Evolutionary conservation across 371 early-diverging fungal genomes (phyloP).

Genomic region (Apophysomyces sp.): DNA sequence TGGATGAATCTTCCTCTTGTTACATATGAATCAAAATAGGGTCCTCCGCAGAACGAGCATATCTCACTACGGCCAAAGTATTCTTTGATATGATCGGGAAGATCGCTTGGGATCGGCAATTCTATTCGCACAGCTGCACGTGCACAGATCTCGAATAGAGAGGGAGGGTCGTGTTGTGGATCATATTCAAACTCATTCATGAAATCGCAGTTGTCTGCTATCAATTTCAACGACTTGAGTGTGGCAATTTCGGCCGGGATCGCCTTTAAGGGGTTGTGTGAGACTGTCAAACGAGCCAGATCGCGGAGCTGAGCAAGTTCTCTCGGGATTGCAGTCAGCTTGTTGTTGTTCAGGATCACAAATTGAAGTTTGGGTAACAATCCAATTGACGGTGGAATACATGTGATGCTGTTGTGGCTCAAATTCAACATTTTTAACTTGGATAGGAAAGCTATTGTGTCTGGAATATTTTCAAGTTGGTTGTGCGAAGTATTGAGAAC

Average conservation of each 20-base stretch:
- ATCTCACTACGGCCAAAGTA: constrained; percentile 65
- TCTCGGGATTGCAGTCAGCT: constrained; percentile 53
- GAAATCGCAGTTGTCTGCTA: constrained; percentile 53
- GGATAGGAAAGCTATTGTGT: constrained; percentile 28
- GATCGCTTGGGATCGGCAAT: constrained; percentile 50
- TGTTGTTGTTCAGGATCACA: constrained; percentile 56
- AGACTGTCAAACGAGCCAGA: constrained; percentile 63
- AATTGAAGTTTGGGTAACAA: constrained; percentile 54
- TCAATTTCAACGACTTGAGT: constrained; percentile 58
- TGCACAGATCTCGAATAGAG: constrained; percentile 76
- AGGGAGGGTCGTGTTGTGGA: constrained; percentile 45
- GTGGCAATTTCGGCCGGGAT: constrained; percentile 40
- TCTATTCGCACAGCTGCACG: constrained; percentile 70
- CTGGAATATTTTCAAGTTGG: constrained; percentile 32
- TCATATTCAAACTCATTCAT: constrained; percentile 26
- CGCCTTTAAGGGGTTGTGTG: constrained; percentile 59
- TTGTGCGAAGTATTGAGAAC: constrained; percentile 36
- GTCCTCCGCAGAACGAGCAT: constrained; percentile 88
- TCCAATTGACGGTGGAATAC: constrained; percentile 68
- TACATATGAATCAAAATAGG: constrained; percentile 75
- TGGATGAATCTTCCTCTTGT: constrained; percentile 65
- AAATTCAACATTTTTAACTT: constrained; percentile 39
- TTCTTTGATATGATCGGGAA: constrained; percentile 56
- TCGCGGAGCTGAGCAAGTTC: constrained; percentile 51
- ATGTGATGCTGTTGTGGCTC: constrained; percentile 56